These are phyloP conservation scores for Solanum corneliomulleri DNA, from an alignment of 257 asterid genomes.

Conservation along the genomic window DNA sequence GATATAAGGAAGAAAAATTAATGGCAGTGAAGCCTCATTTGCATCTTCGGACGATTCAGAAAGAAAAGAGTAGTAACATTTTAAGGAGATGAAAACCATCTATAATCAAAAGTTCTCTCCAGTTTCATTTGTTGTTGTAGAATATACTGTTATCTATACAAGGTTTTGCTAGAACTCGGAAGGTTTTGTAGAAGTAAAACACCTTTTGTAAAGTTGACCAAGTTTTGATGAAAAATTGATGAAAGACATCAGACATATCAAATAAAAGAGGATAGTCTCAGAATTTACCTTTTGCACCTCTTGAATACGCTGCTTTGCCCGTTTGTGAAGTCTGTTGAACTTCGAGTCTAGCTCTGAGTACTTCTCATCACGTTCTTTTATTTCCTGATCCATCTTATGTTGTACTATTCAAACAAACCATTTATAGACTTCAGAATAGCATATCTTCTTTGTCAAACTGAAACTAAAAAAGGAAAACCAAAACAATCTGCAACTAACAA, in stretches of 20 bases:
- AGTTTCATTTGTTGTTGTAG: background rate
- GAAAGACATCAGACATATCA: background rate
- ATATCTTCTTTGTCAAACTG: background rate
- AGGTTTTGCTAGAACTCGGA: background rate
- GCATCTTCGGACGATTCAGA: background rate
- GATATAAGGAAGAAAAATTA: background rate
- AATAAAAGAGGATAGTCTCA: background rate
- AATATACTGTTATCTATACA: background rate
- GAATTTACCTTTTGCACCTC: constrained; percentile 87
- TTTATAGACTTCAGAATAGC: constrained; percentile 21
- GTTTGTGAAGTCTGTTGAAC: constrained; percentile 93
- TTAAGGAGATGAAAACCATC: background rate
- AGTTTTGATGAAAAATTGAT: background rate
- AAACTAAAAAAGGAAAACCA: background rate
- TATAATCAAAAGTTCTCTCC: background rate
- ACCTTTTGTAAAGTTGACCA: background rate
- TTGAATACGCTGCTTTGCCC: constrained; percentile 98
- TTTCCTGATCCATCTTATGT: constrained; percentile 84
- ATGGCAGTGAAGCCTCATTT: background rate
- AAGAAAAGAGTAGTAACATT: background rate
- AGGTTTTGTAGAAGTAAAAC: background rate
- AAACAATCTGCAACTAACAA: background rate
- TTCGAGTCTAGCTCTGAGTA: constrained; percentile 82
- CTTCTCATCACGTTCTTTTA: constrained; percentile 83
- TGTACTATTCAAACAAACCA: constrained; percentile 49